A percentile compares a stretch with the other conserved stretches of the same genome.
Conservation (phyloP, 345 rosid species). For the Mangifera indica region DNA sequence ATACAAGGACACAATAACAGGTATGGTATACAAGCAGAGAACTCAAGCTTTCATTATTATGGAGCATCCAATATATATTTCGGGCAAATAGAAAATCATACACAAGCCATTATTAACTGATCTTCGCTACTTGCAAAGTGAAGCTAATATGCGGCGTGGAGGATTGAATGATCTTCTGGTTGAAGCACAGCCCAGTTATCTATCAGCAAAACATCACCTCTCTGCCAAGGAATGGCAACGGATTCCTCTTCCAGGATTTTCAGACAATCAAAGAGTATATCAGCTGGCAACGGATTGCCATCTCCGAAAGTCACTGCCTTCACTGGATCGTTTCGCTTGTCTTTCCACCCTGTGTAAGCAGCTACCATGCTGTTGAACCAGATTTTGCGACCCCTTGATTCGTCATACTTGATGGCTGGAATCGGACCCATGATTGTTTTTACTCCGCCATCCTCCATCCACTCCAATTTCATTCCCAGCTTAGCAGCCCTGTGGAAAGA, state of each 20-base stretch:
- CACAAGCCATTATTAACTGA: background rate
- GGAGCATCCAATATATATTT: background rate
- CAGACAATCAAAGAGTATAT: constrained; percentile 58
- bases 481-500: constrained; percentile 58
- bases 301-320: constrained; percentile 74
- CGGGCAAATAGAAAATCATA: background rate
- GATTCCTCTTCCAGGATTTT: constrained; percentile 78
- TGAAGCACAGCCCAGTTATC: constrained; percentile 93
- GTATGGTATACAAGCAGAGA: background rate
- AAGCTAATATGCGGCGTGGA: constrained; percentile 84
- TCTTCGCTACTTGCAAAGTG: constrained; percentile 62
- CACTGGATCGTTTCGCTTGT: constrained; percentile 63
- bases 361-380: constrained; percentile 98
- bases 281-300: too few species aligned
- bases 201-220: constrained; percentile 71
- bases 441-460: constrained; percentile 74
- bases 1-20: background rate
- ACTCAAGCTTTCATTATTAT: background rate
- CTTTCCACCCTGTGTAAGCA: constrained; percentile 90
- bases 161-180: constrained; percentile 66
- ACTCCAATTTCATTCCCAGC: too few species aligned
- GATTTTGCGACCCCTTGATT: constrained; percentile 62
- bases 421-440: constrained; percentile 87
- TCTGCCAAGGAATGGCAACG: constrained; percentile 79
- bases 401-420: constrained; percentile 66